Conservation (phyloP, 805 yeast species). For the Nakazawaea sp. region DNA sequence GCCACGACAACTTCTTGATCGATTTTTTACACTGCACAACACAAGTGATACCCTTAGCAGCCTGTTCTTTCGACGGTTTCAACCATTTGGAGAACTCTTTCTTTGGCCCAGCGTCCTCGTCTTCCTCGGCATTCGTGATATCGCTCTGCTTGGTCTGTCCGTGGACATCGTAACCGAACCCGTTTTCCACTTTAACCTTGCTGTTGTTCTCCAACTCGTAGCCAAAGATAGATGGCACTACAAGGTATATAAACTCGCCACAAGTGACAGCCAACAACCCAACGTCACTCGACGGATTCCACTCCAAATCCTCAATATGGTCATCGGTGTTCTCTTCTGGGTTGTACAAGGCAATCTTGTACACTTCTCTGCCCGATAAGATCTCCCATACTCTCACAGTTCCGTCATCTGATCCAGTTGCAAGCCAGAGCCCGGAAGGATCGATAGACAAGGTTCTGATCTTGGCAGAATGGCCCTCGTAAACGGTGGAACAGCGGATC, state of each 20-base stretch:
- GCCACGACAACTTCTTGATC: constrained; percentile 87
- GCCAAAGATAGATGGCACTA: constrained; percentile 90
- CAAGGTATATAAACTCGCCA: constrained; percentile 70
- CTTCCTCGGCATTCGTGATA: constrained; percentile 27
- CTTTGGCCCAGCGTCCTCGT: constrained; percentile 32
- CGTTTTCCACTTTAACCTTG: constrained; percentile 72
- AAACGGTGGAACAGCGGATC: constrained; percentile 76
- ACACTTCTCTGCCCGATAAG: constrained; percentile 89
- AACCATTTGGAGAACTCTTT: constrained; percentile 73
- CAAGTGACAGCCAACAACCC: constrained; percentile 84
- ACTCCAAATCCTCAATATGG: constrained; percentile 71
- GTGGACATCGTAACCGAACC: constrained; percentile 74
- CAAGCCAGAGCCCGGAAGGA: constrained; percentile 89
- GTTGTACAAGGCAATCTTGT: constrained; percentile 40
- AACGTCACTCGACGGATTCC: constrained; percentile 76
- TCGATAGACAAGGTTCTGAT: constrained; percentile 80
- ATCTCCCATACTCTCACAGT: constrained; percentile 96
- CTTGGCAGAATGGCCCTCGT: constrained; percentile 76
- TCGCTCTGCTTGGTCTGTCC: constrained; percentile 27
- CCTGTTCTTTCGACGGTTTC: constrained; percentile 63
- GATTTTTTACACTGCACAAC: constrained; percentile 49
- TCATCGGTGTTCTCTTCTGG: constrained; percentile 58
- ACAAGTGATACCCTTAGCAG: constrained; percentile 61
- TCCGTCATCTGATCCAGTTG: constrained; percentile 98
- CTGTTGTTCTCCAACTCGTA: constrained; percentile 80